Evolutionary conservation across 2,329 filamentous ascomycete species (phyloP), one percentile per base, ranked within the genome.

Genomic region (Aspergillus pseudoterreus): DNA sequence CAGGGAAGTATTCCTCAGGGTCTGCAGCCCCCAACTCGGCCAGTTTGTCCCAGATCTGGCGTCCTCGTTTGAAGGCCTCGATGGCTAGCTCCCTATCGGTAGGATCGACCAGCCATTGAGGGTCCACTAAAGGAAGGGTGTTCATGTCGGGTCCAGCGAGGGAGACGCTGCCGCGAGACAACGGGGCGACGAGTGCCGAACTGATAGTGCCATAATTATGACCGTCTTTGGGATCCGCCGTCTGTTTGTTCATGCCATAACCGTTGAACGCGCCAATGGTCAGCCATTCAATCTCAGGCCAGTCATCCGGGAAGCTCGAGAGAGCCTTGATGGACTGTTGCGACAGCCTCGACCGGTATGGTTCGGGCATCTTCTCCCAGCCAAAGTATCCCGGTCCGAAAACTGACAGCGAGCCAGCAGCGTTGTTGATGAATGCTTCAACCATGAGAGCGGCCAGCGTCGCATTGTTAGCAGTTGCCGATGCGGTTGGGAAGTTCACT

Each of bases 71-170:
- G 56, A 74, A 72, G 0, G 63, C 63, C 0, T 69, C 67, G 6
- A 80, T 56, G 8, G 69, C 73, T 1, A 79, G 60, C 9, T 78
- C 73, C 19, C 66, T 54, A 43, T 81, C 78, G 0, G 66, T 57
- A 2, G 56, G 22, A 41, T 58, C 46, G 6, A 43, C 35, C 11
- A 55, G 36, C 49, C 52, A 59, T 14, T 56, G 56, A 9, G 56
- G 57, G 15, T 58, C 54, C 12, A 59, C 50, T 19, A 52, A 27
- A 14, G 53, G 57, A 5, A 49, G 51, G 8, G 53, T 57, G 33
- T 56, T 49, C 57, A 59, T 59, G 30, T 51, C 49, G 11, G 56
- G 42, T 6, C 50, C 50, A 17, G 51, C 54, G 10, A 59, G 45
- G 8, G 51, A 52, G 42, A 59, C 49, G 8, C 27, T 50, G 12